phyloP scores from a whole-genome alignment of 2,329 filamentous ascomycete genomes.

The Mariannaea elegans region DNA sequence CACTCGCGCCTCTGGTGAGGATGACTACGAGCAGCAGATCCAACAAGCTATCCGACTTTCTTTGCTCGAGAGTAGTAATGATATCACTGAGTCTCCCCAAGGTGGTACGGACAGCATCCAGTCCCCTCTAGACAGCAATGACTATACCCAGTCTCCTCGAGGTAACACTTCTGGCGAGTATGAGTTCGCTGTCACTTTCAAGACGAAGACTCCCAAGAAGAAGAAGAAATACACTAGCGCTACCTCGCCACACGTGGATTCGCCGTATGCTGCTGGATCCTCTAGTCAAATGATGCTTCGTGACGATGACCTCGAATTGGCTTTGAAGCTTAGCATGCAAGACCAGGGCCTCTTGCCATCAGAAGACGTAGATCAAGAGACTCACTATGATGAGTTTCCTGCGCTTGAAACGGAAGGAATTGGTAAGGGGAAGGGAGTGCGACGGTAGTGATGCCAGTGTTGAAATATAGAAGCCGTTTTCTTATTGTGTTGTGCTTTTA shows the following conservation, averaged over 20 bases:
- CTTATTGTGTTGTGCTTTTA: neutral
- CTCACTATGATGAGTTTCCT: conserved; percentile 51
- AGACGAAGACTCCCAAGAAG: conserved; percentile 52
- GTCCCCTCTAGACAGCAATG: conserved; percentile 53
- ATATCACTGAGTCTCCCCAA: conserved; percentile 33
- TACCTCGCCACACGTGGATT: conserved; percentile 48
- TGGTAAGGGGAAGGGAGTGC: conserved; percentile 54
- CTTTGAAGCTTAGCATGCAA: conserved; percentile 67
- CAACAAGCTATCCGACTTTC: conserved; percentile 71
- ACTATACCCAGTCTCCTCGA: conserved; percentile 52
- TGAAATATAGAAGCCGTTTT: conserved; percentile 1
- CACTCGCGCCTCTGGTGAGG: conserved; percentile 44
- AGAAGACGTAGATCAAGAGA: conserved; percentile 21
- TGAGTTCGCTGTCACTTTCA: conserved; percentile 61
- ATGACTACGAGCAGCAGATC: conserved; percentile 68
- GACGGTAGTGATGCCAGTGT: conserved; percentile 35
- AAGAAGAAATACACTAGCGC: conserved; percentile 48
- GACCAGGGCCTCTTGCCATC: conserved; percentile 53
- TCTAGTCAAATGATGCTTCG: conserved; percentile 34
- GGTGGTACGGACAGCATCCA: conserved; percentile 46
- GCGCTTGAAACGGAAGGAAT: conserved; percentile 50
- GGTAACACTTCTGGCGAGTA: conserved; percentile 58
- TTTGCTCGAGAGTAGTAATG: conserved; percentile 64
- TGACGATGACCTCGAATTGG: conserved; percentile 68
- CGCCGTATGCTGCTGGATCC: conserved; percentile 43